Evolutionary conservation across 78 protist genomes (phyloP).

Genomic region (Cavenderia fasciculata): DNA sequence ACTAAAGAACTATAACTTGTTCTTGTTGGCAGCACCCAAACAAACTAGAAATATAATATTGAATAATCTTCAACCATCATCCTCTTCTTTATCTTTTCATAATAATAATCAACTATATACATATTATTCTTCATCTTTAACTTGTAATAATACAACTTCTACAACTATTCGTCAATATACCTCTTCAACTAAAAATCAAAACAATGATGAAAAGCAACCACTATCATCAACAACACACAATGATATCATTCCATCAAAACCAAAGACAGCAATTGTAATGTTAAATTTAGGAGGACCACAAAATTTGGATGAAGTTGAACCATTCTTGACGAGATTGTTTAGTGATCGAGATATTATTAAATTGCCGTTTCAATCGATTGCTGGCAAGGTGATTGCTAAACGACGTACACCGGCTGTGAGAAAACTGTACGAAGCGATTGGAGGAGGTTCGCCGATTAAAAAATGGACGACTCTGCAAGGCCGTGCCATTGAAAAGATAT

Average conservation of each 20-base stretch:
- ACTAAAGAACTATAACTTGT: no score
- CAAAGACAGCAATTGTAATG: constrained; percentile 90
- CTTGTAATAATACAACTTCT: no score
- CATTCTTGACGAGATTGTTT: constrained; percentile 86
- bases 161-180: no score
- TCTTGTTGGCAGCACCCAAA: no score
- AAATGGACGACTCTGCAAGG: constrained; percentile 90
- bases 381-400: constrained; percentile 78
- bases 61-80: no score
- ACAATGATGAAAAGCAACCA: background rate
- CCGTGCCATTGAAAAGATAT: constrained; percentile 4
- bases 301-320: constrained; percentile 82
- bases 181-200: no score
- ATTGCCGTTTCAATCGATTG: constrained; percentile 72
- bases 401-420: constrained; percentile 77
- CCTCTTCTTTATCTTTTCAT: no score
- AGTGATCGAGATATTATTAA: constrained; percentile 83
- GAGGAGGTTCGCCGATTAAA: constrained; percentile 92
- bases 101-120: no score
- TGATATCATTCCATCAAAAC: background rate
- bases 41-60: no score
- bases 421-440: constrained; percentile 84
- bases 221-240: background rate
- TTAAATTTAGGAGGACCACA: constrained; percentile 93
- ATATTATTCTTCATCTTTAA: no score